These are phyloP conservation scores for Phytophthora pseudosyringae DNA, from an alignment of 352 stramenopile species.

Conservation along the genomic window DNA sequence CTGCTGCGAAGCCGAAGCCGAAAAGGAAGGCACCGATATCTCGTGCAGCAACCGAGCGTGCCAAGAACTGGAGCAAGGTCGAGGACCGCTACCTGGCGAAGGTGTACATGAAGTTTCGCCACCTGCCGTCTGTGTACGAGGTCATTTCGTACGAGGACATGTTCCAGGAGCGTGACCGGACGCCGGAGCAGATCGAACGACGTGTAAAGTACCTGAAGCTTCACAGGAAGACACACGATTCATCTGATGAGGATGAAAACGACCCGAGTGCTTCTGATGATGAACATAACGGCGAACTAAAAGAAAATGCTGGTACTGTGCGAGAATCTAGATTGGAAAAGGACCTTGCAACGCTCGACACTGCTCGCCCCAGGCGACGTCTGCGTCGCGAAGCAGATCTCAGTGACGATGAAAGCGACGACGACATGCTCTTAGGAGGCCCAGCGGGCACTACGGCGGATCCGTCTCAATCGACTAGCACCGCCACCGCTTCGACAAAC, in stretches of 20 bases:
- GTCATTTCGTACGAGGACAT: constrained; percentile 91
- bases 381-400: constrained; percentile 53
- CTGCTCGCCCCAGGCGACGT: constrained; percentile 42
- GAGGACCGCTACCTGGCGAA: constrained; percentile 85
- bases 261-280: constrained; percentile 41
- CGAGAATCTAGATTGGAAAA: constrained; percentile 31
- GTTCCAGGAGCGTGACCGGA: constrained; percentile 88
- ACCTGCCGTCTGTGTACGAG: constrained; percentile 86
- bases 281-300: constrained; percentile 20
- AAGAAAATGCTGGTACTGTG: constrained; percentile 20
- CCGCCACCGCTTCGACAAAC: background rate
- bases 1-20: constrained; percentile 17
- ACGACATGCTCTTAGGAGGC: constrained; percentile 45
- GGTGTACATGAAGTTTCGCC: constrained; percentile 77
- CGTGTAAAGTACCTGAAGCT: constrained; percentile 86
- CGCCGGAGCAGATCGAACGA: constrained; percentile 83
- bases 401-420: constrained; percentile 54
- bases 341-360: constrained; percentile 35
- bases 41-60: constrained; percentile 53
- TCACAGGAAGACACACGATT: constrained; percentile 75
- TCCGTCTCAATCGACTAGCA: constrained; percentile 10
- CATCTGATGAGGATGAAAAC: constrained; percentile 62
- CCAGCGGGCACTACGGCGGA: background rate
- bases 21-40: constrained; percentile 38
- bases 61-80: constrained; percentile 85